phyloP scores from a whole-genome alignment of 2,329 filamentous ascomycete genomes.

The Colletotrichum paranaense region DNA sequence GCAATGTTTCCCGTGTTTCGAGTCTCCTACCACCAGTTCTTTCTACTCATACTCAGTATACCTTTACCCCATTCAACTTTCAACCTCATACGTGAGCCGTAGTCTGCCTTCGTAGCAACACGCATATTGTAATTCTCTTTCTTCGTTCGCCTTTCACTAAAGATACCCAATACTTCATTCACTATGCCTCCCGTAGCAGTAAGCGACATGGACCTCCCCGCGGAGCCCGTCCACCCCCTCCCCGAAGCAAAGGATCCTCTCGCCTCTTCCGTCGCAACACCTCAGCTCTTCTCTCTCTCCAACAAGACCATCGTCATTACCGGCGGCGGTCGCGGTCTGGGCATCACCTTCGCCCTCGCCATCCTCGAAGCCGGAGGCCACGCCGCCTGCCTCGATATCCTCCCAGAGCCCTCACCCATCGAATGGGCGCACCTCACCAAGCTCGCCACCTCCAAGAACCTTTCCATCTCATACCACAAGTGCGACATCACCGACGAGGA shows the following conservation, averaged over 20 bases:
- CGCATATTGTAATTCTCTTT: background rate
- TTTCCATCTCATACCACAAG: slow-evolving; percentile 51
- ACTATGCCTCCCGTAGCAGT: slow-evolving; percentile 40
- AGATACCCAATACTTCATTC: slow-evolving; percentile 5
- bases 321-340: slow-evolving; percentile 62
- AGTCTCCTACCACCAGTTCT: background rate
- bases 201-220: slow-evolving; percentile 44
- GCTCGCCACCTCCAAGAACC: slow-evolving; percentile 47
- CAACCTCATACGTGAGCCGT: background rate
- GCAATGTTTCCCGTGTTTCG: background rate
- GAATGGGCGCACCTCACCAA: slow-evolving; percentile 57
- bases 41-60: background rate
- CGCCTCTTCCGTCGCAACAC: slow-evolving; percentile 41
- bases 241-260: slow-evolving; percentile 47
- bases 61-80: background rate
- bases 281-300: slow-evolving; percentile 56
- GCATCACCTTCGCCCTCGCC: slow-evolving; percentile 60
- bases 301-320: slow-evolving; percentile 60
- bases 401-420: slow-evolving; percentile 46
- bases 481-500: slow-evolving; percentile 61
- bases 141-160: background rate
- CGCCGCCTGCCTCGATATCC: slow-evolving; percentile 60
- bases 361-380: slow-evolving; percentile 61
- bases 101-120: background rate
- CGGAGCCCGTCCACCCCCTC: slow-evolving; percentile 36